These are phyloP conservation scores for Paxillus ammoniavirescens DNA, from an alignment of 768 basidiomycete species.

Conservation along the genomic window DNA sequence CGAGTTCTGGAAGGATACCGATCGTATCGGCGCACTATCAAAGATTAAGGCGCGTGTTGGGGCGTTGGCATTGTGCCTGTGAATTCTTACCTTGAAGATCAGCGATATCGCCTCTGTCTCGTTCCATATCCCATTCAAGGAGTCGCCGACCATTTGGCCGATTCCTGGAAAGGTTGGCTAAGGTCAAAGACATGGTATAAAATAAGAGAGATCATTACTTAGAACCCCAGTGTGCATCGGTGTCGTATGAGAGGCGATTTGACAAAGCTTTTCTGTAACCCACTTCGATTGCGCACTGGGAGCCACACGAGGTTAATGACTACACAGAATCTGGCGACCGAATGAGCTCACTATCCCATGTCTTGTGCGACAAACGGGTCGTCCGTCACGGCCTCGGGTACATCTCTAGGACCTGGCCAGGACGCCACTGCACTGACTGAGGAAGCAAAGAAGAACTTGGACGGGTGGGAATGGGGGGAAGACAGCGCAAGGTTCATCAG, in stretches of 20 bases:
- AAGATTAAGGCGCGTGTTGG: neutral
- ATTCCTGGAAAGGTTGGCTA: constrained; percentile 40
- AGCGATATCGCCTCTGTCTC: constrained; percentile 42
- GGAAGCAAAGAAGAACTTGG: constrained; percentile 52
- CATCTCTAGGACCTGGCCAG: constrained; percentile 17
- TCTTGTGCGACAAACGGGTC: constrained; percentile 30
- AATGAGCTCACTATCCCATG: constrained; percentile 32
- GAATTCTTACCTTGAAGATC: constrained; percentile 26
- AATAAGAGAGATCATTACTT: constrained; percentile 11
- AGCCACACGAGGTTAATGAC: neutral
- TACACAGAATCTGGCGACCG: neutral
- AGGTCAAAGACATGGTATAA: too few relatives aligned
- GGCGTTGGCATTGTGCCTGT: neutral
- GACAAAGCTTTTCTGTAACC: constrained; percentile 52
- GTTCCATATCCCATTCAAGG: constrained; percentile 49
- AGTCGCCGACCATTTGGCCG: constrained; percentile 58
- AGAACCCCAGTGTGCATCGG: constrained; percentile 18
- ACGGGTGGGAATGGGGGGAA: constrained; percentile 31
- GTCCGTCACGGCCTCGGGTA: constrained; percentile 24
- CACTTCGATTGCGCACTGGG: constrained; percentile 41
- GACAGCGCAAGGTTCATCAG: constrained; percentile 47
- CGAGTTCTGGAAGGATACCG: constrained; percentile 31
- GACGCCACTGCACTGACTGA: constrained; percentile 37
- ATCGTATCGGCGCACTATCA: constrained; percentile 41
- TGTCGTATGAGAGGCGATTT: constrained; percentile 37